phyloP scores from a whole-genome alignment of 768 basidiomycete species.

The Suillus fuscotomentosus region DNA sequence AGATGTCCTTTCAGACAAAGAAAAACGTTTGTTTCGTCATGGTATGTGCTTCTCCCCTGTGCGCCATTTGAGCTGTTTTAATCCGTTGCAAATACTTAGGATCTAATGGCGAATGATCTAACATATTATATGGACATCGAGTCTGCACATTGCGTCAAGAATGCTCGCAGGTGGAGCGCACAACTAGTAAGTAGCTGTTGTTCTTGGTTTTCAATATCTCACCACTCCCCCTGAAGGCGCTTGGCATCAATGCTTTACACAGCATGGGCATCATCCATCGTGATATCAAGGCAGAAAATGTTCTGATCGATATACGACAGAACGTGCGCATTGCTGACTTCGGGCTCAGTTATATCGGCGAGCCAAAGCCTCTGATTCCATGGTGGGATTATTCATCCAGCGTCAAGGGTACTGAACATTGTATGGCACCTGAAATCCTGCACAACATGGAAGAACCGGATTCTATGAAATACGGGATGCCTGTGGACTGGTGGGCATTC shows the following conservation, averaged over 20 bases:
- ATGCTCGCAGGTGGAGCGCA: conserved; percentile 30
- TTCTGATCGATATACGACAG: conserved; percentile 48
- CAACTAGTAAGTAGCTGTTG: conserved; percentile 33
- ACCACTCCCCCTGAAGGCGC: conserved; percentile 27
- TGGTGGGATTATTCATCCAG: conserved; percentile 21
- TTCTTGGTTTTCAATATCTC: not conserved
- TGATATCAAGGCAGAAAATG: conserved; percentile 69
- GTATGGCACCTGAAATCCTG: conserved; percentile 42
- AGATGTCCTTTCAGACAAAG: conserved; percentile 34
- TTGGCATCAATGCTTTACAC: conserved; percentile 47
- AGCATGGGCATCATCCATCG: conserved; percentile 63
- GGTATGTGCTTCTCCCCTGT: conserved; percentile 24
- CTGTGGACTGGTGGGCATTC: conserved; percentile 42
- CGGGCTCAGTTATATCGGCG: conserved; percentile 31
- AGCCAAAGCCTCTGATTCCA: conserved; percentile 11
- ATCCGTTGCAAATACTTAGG: conserved; percentile 20
- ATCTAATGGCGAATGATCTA: conserved; percentile 40
- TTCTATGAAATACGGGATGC: conserved; percentile 25
- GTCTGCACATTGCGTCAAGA: conserved; percentile 11
- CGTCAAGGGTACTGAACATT: conserved; percentile 33
- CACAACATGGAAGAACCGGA: conserved; percentile 18
- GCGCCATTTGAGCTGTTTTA: not conserved
- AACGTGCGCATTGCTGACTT: conserved; percentile 44
- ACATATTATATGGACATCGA: conserved; percentile 25
- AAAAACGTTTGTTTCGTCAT: conserved; percentile 35